Evolutionary conservation across 495 filamentous ascomycete species (phyloP).

Genomic region (Hypoxylon fuscum): DNA sequence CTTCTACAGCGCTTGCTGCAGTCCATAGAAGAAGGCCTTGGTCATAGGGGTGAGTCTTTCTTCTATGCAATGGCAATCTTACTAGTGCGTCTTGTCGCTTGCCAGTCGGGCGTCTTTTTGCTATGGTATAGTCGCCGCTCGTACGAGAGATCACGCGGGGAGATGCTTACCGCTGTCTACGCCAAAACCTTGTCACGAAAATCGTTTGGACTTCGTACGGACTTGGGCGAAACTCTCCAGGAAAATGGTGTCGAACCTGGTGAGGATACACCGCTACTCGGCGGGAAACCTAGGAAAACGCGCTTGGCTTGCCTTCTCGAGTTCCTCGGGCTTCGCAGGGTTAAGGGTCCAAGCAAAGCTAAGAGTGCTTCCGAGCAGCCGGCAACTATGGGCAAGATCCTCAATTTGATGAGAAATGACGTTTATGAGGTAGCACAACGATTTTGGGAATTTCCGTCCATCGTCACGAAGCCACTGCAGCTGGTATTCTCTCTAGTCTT

Average conservation of each 20-base stretch:
- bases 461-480: conserved; percentile 74
- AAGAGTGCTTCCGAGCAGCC: conserved; percentile 54
- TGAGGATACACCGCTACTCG: conserved; percentile 36
- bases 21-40: conserved; percentile 65
- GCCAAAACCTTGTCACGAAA: conserved; percentile 84
- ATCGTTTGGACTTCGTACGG: conserved; percentile 57
- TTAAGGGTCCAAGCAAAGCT: conserved; percentile 6
- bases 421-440: conserved; percentile 82
- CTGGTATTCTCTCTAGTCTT: conserved; percentile 72
- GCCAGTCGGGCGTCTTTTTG: conserved; percentile 72
- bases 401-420: conserved; percentile 80
- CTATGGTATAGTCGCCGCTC: conserved; percentile 78
- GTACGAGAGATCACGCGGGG: conserved; percentile 82
- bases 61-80: conserved; percentile 73
- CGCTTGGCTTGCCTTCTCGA: conserved; percentile 32
- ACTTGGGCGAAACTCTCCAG: conserved; percentile 23
- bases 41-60: conserved; percentile 64
- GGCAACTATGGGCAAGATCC: conserved; percentile 83
- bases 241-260: conserved; percentile 42
- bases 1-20: conserved; percentile 75
- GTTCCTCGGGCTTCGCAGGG: conserved; percentile 24
- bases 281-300: conserved; percentile 19
- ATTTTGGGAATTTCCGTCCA: conserved; percentile 80
- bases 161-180: conserved; percentile 88
- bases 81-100: conserved; percentile 64